phyloP scores from a whole-genome alignment of 179 eudicot genomes.

The Gypsophila paniculata region DNA sequence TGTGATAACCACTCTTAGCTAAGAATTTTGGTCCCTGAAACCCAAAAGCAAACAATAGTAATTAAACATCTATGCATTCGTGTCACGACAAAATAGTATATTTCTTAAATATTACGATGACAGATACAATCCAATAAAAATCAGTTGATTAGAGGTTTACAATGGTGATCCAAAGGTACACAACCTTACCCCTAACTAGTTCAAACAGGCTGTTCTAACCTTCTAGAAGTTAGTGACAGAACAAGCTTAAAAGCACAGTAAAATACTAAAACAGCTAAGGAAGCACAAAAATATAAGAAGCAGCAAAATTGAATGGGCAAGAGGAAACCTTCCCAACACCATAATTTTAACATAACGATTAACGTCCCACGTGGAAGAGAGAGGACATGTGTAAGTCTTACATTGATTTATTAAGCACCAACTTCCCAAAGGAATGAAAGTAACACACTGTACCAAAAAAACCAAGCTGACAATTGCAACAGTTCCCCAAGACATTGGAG shows the following conservation, averaged over 20 bases:
- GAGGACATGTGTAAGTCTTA: background rate
- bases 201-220: background rate
- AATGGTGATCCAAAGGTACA: background rate
- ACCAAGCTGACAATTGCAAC: background rate
- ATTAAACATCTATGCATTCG: background rate
- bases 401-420: background rate
- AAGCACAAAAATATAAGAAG: background rate
- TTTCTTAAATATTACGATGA: background rate
- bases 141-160: background rate
- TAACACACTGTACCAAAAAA: background rate
- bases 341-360: background rate
- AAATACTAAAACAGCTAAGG: background rate
- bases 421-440: background rate
- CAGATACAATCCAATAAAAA: background rate
- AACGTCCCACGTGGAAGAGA: background rate
- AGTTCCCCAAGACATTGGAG: background rate
- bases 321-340: background rate
- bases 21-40: constrained; percentile 73
- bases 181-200: background rate
- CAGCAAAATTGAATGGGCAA: background rate
- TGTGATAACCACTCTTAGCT: constrained; percentile 64
- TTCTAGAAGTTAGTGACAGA: background rate
- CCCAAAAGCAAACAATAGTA: constrained; percentile 15
- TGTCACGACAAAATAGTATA: background rate
- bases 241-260: background rate